A percentile compares a stretch with the other conserved stretches of the same genome.
Evolutionary conservation across 192 early-diverging fungal genomes (phyloP).

Genomic region (Gamsiella multidivaricata): DNA sequence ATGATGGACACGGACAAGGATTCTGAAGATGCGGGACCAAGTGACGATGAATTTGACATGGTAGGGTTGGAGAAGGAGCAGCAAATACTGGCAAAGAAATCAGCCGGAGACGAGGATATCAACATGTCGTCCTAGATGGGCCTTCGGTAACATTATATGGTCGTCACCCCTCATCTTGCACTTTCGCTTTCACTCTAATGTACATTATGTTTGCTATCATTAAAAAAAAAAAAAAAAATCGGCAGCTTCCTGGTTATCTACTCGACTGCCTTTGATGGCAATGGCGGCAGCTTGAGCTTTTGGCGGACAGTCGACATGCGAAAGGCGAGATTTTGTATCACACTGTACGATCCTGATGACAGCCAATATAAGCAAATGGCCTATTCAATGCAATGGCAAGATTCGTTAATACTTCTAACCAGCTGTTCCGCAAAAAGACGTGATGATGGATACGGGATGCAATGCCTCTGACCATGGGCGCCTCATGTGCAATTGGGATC

Average conservation of each 20-base stretch:
- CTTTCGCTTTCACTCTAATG: slow-evolving; percentile 10
- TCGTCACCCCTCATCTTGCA: neutral
- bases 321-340: slow-evolving; percentile 71
- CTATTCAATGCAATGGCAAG: slow-evolving; percentile 30
- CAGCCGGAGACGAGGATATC: slow-evolving; percentile 21
- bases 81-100: slow-evolving; percentile 14
- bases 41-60: slow-evolving; percentile 16
- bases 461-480: slow-evolving; percentile 61
- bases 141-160: too few species aligned
- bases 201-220: slow-evolving; percentile 20
- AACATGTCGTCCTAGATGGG: slow-evolving; percentile 25
- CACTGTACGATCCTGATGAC: slow-evolving; percentile 72
- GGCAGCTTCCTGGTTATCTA: slow-evolving; percentile 2
- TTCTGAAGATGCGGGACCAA: neutral
- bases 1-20: slow-evolving; percentile 51
- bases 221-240: neutral
- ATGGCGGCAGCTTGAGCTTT: slow-evolving; percentile 38
- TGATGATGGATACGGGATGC: too few species aligned
- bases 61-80: slow-evolving; percentile 14
- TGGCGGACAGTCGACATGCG: slow-evolving; percentile 54
- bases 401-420: neutral
- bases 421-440: too few species aligned
- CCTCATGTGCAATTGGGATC: slow-evolving; percentile 74
- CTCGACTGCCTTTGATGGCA: slow-evolving; percentile 14
- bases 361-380: slow-evolving; percentile 79